Conservation (phyloP, 495 filamentous ascomycete genomes). For the Xylaria telfairii region DNA sequence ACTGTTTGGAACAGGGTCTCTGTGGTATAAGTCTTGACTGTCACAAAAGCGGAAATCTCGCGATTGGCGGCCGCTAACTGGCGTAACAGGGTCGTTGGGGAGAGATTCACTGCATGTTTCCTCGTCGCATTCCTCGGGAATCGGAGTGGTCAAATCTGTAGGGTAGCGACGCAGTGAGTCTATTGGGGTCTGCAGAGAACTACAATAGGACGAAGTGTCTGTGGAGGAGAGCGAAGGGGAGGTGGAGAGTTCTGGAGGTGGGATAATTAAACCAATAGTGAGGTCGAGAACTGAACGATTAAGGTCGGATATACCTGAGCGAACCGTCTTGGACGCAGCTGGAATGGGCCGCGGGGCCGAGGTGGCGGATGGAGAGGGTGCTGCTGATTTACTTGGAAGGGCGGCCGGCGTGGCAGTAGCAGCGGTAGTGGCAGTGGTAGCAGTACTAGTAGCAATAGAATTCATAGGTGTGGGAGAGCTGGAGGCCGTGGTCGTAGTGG, state of each 20-base stretch:
- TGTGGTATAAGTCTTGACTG: constrained; percentile 46
- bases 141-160: constrained; percentile 49
- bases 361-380: constrained; percentile 15
- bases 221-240: constrained; percentile 30
- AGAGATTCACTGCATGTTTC: constrained; percentile 52
- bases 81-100: constrained; percentile 55
- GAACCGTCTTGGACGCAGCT: constrained; percentile 14
- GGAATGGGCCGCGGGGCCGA: constrained; percentile 23
- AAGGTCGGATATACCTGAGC: constrained; percentile 38
- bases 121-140: constrained; percentile 57
- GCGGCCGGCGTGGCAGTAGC: constrained; percentile 14
- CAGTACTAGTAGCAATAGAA: constrained; percentile 8
- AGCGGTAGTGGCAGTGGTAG: constrained; percentile 7
- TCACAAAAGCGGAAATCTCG: constrained; percentile 54
- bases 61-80: constrained; percentile 56
- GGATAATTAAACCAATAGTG: constrained; percentile 34
- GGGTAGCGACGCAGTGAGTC: constrained; percentile 47
- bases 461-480: constrained; percentile 20
- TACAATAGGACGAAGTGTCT: constrained; percentile 17
- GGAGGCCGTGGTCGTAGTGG: too few species aligned
- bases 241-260: constrained; percentile 33
- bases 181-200: constrained; percentile 31
- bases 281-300: constrained; percentile 24
- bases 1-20: constrained; percentile 42
- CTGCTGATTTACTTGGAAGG: constrained; percentile 29